phyloP scores from a whole-genome alignment of 352 stramenopile species.

The Phytophthora aleatoria region DNA sequence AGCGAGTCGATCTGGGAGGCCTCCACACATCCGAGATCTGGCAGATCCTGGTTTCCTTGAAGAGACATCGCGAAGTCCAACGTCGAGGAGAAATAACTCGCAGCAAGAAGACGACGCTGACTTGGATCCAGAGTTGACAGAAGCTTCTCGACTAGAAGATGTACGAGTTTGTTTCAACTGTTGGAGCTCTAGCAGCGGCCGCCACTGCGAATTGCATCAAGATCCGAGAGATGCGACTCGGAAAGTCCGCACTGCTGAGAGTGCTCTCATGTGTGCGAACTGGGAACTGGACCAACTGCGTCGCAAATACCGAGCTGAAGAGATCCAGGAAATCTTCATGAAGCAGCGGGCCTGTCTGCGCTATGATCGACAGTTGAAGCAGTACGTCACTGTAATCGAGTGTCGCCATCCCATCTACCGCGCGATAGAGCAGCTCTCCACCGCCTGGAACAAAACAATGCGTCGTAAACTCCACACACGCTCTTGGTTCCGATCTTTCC shows the following conservation, averaged over 20 bases:
- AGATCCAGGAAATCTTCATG: constrained; percentile 94
- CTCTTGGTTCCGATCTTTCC: constrained; percentile 90
- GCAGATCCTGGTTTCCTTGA: constrained; percentile 73
- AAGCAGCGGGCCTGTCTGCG: constrained; percentile 86
- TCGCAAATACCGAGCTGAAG: constrained; percentile 86
- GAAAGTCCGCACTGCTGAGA: constrained; percentile 65
- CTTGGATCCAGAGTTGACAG: constrained; percentile 15
- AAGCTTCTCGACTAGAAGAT: constrained; percentile 24
- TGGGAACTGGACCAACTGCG: constrained; percentile 91
- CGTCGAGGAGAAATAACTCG: not conserved
- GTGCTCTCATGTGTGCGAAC: constrained; percentile 91
- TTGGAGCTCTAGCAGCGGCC: constrained; percentile 90
- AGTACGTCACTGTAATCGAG: constrained; percentile 90
- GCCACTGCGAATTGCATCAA: constrained; percentile 71
- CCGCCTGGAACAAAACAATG: constrained; percentile 89
- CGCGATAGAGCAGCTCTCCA: constrained; percentile 49
- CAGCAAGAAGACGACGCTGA: constrained; percentile 15
- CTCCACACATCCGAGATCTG: constrained; percentile 77
- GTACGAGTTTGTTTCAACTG: constrained; percentile 91
- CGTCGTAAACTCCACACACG: constrained; percentile 83
- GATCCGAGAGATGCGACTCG: constrained; percentile 50
- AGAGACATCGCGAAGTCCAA: constrained; percentile 19
- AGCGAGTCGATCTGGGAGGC: constrained; percentile 25
- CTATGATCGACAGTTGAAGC: constrained; percentile 87
- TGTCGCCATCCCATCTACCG: constrained; percentile 93